A percentile compares a stretch with the other conserved stretches of the same genome.
Evolutionary conservation across 2,329 filamentous ascomycete genomes (phyloP).

Genomic region (Colletotrichum ledebouriae): DNA sequence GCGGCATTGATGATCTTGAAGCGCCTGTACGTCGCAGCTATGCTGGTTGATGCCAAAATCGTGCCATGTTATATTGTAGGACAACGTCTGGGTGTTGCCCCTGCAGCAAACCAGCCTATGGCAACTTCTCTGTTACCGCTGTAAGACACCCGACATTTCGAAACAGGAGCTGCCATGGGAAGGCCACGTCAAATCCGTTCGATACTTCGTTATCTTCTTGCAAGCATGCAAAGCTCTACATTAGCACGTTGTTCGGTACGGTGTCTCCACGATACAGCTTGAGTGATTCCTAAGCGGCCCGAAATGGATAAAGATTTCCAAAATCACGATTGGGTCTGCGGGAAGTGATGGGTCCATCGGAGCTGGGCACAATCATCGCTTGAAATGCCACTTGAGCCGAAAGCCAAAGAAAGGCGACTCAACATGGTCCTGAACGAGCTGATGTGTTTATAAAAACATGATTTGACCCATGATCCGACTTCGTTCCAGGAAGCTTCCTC

Average conservation of each 20-base stretch:
- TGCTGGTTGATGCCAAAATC: conserved; percentile 5
- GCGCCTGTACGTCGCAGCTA: conserved; percentile 6
- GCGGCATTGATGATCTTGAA: not conserved
- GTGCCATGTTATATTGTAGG: not conserved
- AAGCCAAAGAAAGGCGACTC: no score
- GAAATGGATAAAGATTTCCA: no score
- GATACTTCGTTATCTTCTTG: not conserved
- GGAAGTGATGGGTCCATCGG: no score
- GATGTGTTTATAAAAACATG: no score
- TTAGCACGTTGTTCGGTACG: not conserved
- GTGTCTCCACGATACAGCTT: conserved; percentile 1
- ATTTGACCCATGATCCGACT: no score
- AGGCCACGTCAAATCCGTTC: conserved; percentile 7
- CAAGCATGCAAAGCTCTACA: not conserved
- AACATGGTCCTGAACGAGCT: no score
- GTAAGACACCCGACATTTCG: conserved; percentile 2
- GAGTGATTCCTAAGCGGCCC: no score
- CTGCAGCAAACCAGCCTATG: conserved; percentile 7
- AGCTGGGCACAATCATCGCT: no score
- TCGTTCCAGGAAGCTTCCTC: no score
- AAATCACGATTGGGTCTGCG: no score
- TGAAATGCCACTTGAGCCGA: no score
- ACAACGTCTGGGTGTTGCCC: conserved; percentile 1
- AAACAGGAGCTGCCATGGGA: conserved; percentile 1
- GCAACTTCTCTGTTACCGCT: conserved; percentile 6